Conservation (phyloP, 306 rosid genomes). For the Malus fusca region DNA sequence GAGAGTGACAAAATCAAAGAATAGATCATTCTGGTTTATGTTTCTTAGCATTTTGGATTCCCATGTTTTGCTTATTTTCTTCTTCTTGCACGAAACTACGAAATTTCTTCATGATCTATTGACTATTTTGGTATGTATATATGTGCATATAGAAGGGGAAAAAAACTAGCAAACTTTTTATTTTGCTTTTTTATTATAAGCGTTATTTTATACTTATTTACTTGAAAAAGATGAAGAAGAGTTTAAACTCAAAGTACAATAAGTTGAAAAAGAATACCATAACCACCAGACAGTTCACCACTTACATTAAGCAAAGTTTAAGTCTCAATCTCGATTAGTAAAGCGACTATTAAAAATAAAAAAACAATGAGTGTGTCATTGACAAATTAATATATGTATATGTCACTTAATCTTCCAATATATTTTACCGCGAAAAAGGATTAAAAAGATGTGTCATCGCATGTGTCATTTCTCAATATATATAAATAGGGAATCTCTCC, state of each 20-base stretch:
- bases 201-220: too few species aligned
- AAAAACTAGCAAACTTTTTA: too few species aligned
- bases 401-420: not conserved
- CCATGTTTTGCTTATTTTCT: not conserved
- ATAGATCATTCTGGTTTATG: not conserved
- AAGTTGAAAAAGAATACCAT: too few species aligned
- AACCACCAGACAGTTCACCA: too few species aligned
- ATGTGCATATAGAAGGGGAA: not conserved
- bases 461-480: not conserved
- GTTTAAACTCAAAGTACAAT: too few species aligned
- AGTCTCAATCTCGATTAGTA: not conserved
- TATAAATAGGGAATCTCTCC: not conserved
- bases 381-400: not conserved
- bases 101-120: slow-evolving; percentile 4
- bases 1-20: not conserved
- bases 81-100: not conserved
- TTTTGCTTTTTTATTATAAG: too few species aligned
- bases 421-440: not conserved
- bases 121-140: not conserved
- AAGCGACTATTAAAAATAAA: not conserved
- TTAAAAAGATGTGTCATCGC: not conserved
- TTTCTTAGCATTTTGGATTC: not conserved
- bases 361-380: not conserved
- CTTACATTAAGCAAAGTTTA: too few species aligned
- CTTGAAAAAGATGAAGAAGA: too few species aligned